These are phyloP conservation scores for Starmera amethionina DNA, from an alignment of 805 yeast species.

Conservation along the genomic window DNA sequence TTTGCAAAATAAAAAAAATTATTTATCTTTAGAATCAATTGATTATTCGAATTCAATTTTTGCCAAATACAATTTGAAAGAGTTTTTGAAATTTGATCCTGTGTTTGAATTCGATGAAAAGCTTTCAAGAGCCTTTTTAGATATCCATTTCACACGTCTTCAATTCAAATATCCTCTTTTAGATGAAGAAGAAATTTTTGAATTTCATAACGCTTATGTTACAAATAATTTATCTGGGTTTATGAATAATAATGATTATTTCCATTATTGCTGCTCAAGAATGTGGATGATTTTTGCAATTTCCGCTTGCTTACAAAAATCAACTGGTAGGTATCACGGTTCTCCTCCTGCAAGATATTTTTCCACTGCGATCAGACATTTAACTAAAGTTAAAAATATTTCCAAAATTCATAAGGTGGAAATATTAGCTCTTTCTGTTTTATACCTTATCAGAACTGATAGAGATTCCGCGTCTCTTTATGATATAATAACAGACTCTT, in stretches of 20 bases:
- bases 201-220: slow-evolving; percentile 40
- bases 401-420: slow-evolving; percentile 39
- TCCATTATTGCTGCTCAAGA: slow-evolving; percentile 44
- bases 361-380: slow-evolving; percentile 49
- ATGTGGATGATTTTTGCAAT: slow-evolving; percentile 47
- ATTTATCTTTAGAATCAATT: slow-evolving; percentile 22
- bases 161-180: slow-evolving; percentile 50
- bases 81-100: slow-evolving; percentile 38
- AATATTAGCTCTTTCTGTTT: slow-evolving; percentile 39
- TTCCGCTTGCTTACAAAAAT: slow-evolving; percentile 40
- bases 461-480: slow-evolving; percentile 46
- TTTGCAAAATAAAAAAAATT: not conserved
- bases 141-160: slow-evolving; percentile 43
- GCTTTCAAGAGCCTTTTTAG: slow-evolving; percentile 39
- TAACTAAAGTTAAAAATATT: slow-evolving; percentile 33
- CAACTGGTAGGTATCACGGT: slow-evolving; percentile 47
- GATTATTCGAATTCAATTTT: slow-evolving; percentile 32
- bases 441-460: slow-evolving; percentile 52
- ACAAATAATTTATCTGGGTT: slow-evolving; percentile 21
- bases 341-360: slow-evolving; percentile 47
- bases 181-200: slow-evolving; percentile 40
- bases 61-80: slow-evolving; percentile 36
- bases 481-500: slow-evolving; percentile 43
- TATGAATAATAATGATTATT: slow-evolving; percentile 30
- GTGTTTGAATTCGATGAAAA: slow-evolving; percentile 41